Conservation (phyloP, 371 early-diverging fungal genomes). For the Mucor sp. region DNA sequence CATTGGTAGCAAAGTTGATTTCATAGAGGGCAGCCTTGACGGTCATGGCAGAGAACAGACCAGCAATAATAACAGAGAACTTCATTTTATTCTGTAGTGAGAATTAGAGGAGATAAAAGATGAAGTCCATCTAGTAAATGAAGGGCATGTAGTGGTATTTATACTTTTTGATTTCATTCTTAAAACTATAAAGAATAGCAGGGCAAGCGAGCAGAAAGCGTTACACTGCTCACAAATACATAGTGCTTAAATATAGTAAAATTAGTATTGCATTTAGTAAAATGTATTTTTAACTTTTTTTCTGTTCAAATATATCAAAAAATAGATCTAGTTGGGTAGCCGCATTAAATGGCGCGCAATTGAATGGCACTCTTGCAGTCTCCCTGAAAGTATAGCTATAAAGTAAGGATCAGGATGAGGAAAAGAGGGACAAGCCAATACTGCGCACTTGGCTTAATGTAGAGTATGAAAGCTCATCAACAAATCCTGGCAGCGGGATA, state of each 20-base stretch:
- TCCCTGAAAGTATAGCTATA: not conserved
- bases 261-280: not conserved
- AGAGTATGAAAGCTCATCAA: not conserved
- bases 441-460: not conserved
- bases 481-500: no score
- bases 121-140: not conserved
- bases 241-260: not conserved
- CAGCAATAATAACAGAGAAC: conserved; percentile 8
- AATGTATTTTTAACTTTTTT: not conserved
- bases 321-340: no score
- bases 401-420: not conserved
- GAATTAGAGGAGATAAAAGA: not conserved
- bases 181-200: no score
- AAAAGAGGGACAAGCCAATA: not conserved
- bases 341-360: no score
- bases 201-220: not conserved
- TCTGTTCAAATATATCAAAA: not conserved
- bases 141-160: not conserved
- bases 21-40: not conserved
- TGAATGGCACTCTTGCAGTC: not conserved
- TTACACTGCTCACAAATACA: not conserved
- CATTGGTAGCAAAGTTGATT: not conserved
- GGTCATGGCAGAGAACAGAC: not conserved
- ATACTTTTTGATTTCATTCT: not conserved
- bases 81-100: conserved; percentile 6